Base-by-base conservation (phyloP, 495 filamentous ascomycete genomes). In the Xylaria palmicola region DNA sequence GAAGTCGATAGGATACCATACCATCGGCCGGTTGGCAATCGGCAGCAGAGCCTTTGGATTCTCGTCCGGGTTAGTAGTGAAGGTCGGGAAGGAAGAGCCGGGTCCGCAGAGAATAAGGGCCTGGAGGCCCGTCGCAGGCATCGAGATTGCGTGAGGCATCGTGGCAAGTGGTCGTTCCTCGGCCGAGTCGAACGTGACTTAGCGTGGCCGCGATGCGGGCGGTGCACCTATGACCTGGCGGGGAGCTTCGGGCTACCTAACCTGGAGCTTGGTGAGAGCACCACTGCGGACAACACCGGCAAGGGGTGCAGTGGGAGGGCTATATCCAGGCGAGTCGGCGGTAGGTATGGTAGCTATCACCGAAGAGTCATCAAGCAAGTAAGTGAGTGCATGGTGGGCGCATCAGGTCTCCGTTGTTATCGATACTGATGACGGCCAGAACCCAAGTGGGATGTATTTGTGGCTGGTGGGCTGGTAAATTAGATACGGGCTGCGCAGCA, bases 1-100 rank as follows among this genome's bases (percentile, higher is more conserved):
- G 77, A 90, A 97, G 62, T 96, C 91, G 45, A 98, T 79, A 0
- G 91, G 86, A 73, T 97, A 98, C 85, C 88, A 97, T 34, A 98
- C 84, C 94, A 98, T 96, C 0, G 93, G 93, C 57, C 92, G 81
- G 74, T 98, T 98, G 57, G 93, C 94, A 53, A 98, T 89, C 7
- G 92, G 92, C 26, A 98, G 78, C 8, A 98, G 83, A 48, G 90
- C 90, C 76, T 98, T 98, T 3, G 93, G 93, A 57, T 88, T 87
- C 67, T 96, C 91, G 72, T 93, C 88, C 4, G 93, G 88, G 56
- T 89, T 90, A 7, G 90, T 86, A 3, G 92, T 97, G 75, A 98
- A 97, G 0, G 95, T 97, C 37, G 89, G 90, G 56, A 98, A 88
- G 2, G 89, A 93, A 13, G 90, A 87, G 55, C 95, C 94, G 48